Percentiles rank a stretch among this genome's conserved stretches.
These are phyloP conservation scores for Plasmodium coatneyi DNA, from an alignment of 169 alveolate species.

Conservation along the genomic window DNA sequence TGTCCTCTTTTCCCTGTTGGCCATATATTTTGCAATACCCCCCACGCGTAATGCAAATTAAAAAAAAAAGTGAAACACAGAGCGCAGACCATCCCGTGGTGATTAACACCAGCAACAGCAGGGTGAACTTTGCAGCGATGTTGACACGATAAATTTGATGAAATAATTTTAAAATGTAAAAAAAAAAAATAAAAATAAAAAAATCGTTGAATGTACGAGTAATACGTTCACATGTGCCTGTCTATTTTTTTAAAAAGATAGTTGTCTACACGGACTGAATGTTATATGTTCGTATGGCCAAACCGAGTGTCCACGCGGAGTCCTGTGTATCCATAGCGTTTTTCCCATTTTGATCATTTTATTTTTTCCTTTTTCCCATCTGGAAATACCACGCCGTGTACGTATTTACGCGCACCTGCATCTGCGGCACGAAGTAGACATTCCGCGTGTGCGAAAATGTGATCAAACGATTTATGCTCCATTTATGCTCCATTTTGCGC, in stretches of 20 bases:
- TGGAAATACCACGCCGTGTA: neutral
- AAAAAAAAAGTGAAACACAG: neutral
- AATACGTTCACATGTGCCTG: neutral
- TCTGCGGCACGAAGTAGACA: neutral
- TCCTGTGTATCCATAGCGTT: neutral
- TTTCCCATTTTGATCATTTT: neutral
- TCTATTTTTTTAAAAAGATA: neutral
- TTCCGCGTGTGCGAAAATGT: neutral
- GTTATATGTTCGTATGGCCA: neutral
- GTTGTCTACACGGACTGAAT: neutral
- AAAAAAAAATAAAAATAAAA: neutral
- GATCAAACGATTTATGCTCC: neutral
- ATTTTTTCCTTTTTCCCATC: neutral
- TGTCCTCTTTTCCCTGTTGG: neutral
- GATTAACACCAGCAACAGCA: neutral
- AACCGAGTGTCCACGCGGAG: neutral
- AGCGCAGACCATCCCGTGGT: neutral
- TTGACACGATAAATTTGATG: neutral
- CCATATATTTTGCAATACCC: neutral
- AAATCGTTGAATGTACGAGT: neutral
- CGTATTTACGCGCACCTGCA: slow-evolving; percentile 1
- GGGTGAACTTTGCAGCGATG: neutral
- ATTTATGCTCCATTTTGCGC: neutral
- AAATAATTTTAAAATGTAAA: neutral
- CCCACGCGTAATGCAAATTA: neutral